These are phyloP conservation scores for Cystobasidium pallidum DNA, from an alignment of 1,284 basidiomycete species.

Conservation along the genomic window DNA sequence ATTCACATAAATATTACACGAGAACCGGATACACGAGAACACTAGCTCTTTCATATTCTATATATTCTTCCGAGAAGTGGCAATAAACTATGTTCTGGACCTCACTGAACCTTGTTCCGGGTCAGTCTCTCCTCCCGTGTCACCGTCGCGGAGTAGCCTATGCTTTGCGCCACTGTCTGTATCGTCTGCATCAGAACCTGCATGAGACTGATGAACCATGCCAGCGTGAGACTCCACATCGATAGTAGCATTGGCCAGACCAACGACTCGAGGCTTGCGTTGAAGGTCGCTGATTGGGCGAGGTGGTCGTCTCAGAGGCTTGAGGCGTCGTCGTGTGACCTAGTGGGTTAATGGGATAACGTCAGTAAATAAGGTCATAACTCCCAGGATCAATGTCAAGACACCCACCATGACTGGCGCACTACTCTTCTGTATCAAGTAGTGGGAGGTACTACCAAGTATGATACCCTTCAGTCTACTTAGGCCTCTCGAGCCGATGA, in stretches of 20 bases:
- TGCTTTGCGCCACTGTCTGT: conserved; percentile 8
- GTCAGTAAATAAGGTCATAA: background rate
- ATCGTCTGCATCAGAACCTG: background rate
- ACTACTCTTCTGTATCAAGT: conserved; percentile 89
- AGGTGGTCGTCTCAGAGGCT: conserved; percentile 29
- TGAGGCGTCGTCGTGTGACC: conserved; percentile 39
- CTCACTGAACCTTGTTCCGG: conserved; percentile 6
- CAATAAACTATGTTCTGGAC: background rate
- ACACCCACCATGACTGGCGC: conserved; percentile 67
- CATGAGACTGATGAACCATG: conserved; percentile 15
- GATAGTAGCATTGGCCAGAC: conserved; percentile 38
- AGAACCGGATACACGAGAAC: background rate
- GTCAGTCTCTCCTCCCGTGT: conserved; percentile 16
- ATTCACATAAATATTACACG: background rate
- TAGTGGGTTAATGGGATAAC: background rate
- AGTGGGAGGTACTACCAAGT: conserved; percentile 57
- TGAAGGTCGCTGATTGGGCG: conserved; percentile 33
- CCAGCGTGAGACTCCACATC: conserved; percentile 42
- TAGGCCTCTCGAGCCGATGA: conserved; percentile 90
- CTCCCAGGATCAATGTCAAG: background rate
- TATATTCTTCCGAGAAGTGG: background rate
- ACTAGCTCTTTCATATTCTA: background rate
- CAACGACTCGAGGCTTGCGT: conserved; percentile 31
- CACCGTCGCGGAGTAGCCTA: conserved; percentile 7
- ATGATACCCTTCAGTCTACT: conserved; percentile 76